These are phyloP conservation scores for Phialemoniopsis sp. DNA, from an alignment of 2,329 filamentous ascomycete genomes.

Conservation along the genomic window DNA sequence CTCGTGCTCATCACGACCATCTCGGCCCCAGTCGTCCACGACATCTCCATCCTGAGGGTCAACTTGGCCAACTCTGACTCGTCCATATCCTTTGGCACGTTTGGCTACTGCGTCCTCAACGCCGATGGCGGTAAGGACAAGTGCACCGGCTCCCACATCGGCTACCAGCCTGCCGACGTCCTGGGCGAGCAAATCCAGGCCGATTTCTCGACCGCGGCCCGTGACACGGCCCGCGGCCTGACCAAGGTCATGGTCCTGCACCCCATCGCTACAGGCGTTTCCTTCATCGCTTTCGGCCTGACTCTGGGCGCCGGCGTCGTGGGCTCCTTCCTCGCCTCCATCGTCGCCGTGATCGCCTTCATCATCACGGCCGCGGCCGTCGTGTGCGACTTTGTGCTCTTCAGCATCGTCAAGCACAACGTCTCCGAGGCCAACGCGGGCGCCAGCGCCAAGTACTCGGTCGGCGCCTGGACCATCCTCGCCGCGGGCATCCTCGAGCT, in stretches of 20 bases:
- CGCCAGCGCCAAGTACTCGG: conserved; percentile 43
- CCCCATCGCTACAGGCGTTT: conserved; percentile 52
- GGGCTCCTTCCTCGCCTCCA: conserved; percentile 45
- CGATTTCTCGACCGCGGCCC: conserved; percentile 24
- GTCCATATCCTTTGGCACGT: conserved; percentile 51
- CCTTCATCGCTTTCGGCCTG: conserved; percentile 56
- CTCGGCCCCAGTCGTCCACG: conserved; percentile 53
- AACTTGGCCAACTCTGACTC: conserved; percentile 33
- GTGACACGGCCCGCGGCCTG: conserved; percentile 39
- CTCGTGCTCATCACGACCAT: conserved; percentile 52
- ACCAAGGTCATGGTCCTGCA: conserved; percentile 60
- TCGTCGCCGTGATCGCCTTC: conserved; percentile 45
- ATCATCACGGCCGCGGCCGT: conserved; percentile 42
- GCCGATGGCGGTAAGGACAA: conserved; percentile 26
- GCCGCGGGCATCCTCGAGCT: conserved; percentile 51
- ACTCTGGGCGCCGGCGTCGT: conserved; percentile 45
- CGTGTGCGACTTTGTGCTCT: conserved; percentile 53
- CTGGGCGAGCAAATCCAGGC: conserved; percentile 31
- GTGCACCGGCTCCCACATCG: conserved; percentile 45
- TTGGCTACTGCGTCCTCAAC: conserved; percentile 48
- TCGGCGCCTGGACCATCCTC: conserved; percentile 56
- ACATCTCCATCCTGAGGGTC: conserved; percentile 50
- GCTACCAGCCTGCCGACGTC: conserved; percentile 49
- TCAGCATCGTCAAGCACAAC: conserved; percentile 40
- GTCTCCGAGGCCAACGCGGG: conserved; percentile 43